Conservation (phyloP, 306 rosid genomes). For the Acacia melanoxylon region DNA sequence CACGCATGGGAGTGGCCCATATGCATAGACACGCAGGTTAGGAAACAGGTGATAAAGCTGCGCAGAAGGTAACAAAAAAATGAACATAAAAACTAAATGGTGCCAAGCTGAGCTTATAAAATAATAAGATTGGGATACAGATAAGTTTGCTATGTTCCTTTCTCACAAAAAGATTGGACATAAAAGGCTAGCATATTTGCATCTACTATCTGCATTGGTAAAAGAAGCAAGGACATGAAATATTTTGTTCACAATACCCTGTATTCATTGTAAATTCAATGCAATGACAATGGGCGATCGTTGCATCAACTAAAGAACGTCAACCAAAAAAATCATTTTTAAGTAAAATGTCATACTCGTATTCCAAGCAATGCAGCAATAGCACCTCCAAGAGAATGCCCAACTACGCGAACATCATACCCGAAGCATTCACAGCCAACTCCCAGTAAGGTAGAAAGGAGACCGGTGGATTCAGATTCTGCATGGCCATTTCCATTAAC, state of each 20-base stretch:
- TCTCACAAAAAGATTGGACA: background rate
- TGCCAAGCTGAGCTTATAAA: background rate
- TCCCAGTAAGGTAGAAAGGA: slow-evolving; percentile 83
- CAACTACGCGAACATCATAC: slow-evolving; percentile 74
- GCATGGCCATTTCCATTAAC: slow-evolving; percentile 47
- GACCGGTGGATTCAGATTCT: slow-evolving; percentile 65
- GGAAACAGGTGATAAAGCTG: slow-evolving; percentile 72
- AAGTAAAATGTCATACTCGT: slow-evolving; percentile 59
- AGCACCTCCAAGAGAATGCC: slow-evolving; percentile 96
- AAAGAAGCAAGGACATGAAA: slow-evolving; percentile 16
- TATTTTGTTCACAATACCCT: background rate
- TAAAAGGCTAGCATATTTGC: background rate
- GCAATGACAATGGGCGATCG: slow-evolving; percentile 20
- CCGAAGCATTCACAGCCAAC: slow-evolving; percentile 84
- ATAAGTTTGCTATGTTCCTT: background rate
- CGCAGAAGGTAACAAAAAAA: slow-evolving; percentile 32
- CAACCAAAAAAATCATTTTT: background rate
- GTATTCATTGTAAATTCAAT: slow-evolving; percentile 5
- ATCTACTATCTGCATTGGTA: background rate
- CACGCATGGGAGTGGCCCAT: slow-evolving; percentile 93
- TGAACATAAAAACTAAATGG: slow-evolving; percentile 13
- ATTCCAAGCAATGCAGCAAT: slow-evolving; percentile 83
- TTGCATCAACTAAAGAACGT: slow-evolving; percentile 11
- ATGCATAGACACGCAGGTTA: slow-evolving; percentile 81
- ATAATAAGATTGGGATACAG: background rate